Base-by-base conservation (phyloP, 805 yeast genomes). In the Saccharomycopsis schoenii region DNA sequence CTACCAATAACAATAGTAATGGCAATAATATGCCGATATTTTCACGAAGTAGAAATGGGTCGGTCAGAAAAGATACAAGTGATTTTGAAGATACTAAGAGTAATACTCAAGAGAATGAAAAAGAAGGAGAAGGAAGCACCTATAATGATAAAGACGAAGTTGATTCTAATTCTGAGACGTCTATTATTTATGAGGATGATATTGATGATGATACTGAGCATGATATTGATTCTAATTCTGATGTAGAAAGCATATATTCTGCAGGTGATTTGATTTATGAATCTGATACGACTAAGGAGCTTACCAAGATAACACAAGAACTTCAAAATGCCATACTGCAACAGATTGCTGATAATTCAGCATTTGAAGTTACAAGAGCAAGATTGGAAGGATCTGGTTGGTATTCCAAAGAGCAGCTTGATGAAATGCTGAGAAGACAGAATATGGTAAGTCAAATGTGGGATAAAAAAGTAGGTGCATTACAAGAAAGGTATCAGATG, bases 311-410 rank as follows among this genome's bases (percentile, higher is more conserved):
- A 47, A 24, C 19, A 2, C 52, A 14, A 17, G 52, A 47, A 47
- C n/a, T 47, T 8, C 21, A 21, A 21, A 47, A 47, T 24, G 52
- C 52, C 14, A 47, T 1, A 21, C 52, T 47, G 52, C 52, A 47
- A 24, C 52, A 47, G 21, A 47, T 11, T 24, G 55, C 55, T n/a
- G 66, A 64, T 14, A 61, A 61, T 37, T 24, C 54, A 9, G 64
- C 66, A 2, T 64, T 61, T 57, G 62, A 54, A 15, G 42, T 56
- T 14, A 64, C 61, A 8, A 41, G 50, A 19, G 39, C 52, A n/a
- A 24, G 64, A 47, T 41, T 64, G 8, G 41, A 24, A 11, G 63
- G 58, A 14, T 64, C 66, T 25, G 66, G 66, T 3, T 64, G 66
- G 66, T 64, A 64, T 39, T 57, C 64, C 3, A 60, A 55, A 51